Conservation (phyloP, 495 filamentous ascomycete species). For the Penicillium silybi region DNA sequence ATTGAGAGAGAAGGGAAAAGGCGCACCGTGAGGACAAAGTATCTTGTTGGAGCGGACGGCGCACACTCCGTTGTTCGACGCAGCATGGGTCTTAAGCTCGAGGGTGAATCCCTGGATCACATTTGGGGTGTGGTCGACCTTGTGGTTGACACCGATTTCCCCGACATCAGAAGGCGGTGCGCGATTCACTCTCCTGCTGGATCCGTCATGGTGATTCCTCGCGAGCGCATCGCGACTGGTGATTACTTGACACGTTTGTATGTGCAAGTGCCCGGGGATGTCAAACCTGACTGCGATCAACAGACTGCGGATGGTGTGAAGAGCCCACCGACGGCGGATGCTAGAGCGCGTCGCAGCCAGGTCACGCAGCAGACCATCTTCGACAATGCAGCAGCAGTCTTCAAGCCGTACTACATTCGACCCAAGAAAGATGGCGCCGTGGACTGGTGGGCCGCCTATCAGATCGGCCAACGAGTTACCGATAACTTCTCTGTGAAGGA, state of each 20-base stretch:
- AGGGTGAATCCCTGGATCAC: constrained; percentile 61
- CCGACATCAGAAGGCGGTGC: constrained; percentile 64
- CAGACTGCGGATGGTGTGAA: constrained; percentile 11
- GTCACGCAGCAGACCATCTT: constrained; percentile 43
- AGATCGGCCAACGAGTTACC: constrained; percentile 72
- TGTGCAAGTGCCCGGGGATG: constrained; percentile 47
- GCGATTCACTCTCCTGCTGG: constrained; percentile 65
- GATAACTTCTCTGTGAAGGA: constrained; percentile 61
- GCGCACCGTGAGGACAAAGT: constrained; percentile 52
- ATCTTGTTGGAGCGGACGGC: constrained; percentile 66
- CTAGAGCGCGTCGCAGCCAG: constrained; percentile 29
- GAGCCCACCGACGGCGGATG: constrained; percentile 19
- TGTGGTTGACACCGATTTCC: constrained; percentile 64
- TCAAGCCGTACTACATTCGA: constrained; percentile 46
- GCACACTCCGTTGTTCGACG: constrained; percentile 59
- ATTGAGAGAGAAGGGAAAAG: constrained; percentile 43
- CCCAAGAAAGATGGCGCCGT: constrained; percentile 33
- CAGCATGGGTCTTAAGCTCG: constrained; percentile 54
- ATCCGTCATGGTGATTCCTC: constrained; percentile 67
- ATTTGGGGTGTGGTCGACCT: constrained; percentile 66
- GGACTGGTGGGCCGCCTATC: constrained; percentile 64
- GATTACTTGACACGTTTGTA: constrained; percentile 67
- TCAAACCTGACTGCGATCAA: constrained; percentile 18
- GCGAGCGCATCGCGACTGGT: constrained; percentile 50
- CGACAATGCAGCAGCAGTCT: constrained; percentile 36